A percentile compares a stretch with the other conserved stretches of the same genome.
phyloP scores from a whole-genome alignment of 495 filamentous ascomycete species.

The Friedmanniomyces simplex region DNA sequence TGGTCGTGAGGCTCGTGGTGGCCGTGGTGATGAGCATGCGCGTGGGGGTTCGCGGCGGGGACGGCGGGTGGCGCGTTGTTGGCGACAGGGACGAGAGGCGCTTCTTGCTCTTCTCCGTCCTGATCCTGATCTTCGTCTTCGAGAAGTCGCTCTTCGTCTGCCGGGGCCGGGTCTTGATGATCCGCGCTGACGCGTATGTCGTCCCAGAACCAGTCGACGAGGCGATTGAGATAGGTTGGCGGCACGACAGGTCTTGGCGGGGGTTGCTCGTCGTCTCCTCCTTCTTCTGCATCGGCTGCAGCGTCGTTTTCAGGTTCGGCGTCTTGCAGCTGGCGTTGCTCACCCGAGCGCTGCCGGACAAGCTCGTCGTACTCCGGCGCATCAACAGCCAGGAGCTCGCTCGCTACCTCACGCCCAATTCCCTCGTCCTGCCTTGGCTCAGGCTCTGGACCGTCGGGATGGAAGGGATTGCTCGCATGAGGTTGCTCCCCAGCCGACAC shows the following conservation, averaged over 20 bases:
- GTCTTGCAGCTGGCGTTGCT: not conserved
- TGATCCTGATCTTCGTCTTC: slow-evolving; percentile 45
- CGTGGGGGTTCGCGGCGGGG: not conserved
- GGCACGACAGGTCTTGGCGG: not conserved
- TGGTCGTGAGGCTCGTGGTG: slow-evolving; percentile 33
- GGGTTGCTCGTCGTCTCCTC: not conserved
- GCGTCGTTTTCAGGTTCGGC: not conserved
- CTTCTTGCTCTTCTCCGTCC: slow-evolving; percentile 49
- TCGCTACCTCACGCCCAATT: not conserved
- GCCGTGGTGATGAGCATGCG: slow-evolving; percentile 18
- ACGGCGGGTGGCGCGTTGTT: slow-evolving; percentile 22
- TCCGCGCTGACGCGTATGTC: slow-evolving; percentile 34
- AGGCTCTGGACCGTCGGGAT: slow-evolving; percentile 10
- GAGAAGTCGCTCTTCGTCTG: slow-evolving; percentile 46
- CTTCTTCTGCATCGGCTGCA: not conserved
- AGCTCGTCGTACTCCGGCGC: not conserved
- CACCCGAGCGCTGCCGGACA: not conserved
- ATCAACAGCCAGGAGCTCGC: not conserved
- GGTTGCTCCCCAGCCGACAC: not conserved
- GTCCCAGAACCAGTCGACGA: slow-evolving; percentile 53
- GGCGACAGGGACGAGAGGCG: slow-evolving; percentile 47
- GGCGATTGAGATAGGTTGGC: slow-evolving; percentile 6
- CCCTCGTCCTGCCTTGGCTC: not conserved
- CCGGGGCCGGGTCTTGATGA: slow-evolving; percentile 30
- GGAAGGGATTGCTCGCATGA: slow-evolving; percentile 8